phyloP scores from a whole-genome alignment of 129 eudicot species.

The Smallanthus sonchifolius region DNA sequence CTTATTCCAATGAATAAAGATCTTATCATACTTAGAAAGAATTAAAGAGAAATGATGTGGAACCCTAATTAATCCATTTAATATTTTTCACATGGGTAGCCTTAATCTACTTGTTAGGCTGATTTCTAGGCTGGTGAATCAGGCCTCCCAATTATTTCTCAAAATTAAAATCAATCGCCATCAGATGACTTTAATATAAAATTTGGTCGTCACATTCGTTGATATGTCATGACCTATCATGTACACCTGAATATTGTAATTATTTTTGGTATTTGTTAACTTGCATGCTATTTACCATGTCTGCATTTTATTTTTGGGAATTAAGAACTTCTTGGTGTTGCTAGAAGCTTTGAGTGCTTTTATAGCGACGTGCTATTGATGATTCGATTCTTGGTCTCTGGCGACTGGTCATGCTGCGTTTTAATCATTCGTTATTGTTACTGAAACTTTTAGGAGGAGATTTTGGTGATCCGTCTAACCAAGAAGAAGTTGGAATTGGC shows the following conservation, averaged over 20 bases:
- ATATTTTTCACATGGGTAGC: background rate
- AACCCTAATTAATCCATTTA: background rate
- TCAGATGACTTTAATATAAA: background rate
- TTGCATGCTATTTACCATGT: background rate
- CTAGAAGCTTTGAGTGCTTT: background rate
- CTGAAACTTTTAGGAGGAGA: slow-evolving; percentile 67
- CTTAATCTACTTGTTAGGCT: background rate
- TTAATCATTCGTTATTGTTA: background rate
- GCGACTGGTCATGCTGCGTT: background rate
- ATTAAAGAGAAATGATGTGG: background rate
- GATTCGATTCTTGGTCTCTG: slow-evolving; percentile 7
- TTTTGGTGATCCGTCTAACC: slow-evolving; percentile 67
- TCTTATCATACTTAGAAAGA: background rate
- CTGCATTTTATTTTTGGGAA: background rate
- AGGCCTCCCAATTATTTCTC: background rate
- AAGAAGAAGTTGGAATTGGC: slow-evolving; percentile 67
- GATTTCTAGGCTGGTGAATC: background rate
- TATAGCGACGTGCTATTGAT: background rate
- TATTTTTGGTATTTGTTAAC: background rate
- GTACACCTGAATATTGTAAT: background rate
- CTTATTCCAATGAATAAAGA: background rate
- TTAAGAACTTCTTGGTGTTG: background rate
- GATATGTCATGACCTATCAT: background rate
- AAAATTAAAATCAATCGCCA: background rate
- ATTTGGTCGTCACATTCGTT: background rate